Evolutionary conservation across 2,329 filamentous ascomycete species (phyloP), one percentile per base, ranked within the genome.

Genomic region (Aspergillus pseudoglaucus): DNA sequence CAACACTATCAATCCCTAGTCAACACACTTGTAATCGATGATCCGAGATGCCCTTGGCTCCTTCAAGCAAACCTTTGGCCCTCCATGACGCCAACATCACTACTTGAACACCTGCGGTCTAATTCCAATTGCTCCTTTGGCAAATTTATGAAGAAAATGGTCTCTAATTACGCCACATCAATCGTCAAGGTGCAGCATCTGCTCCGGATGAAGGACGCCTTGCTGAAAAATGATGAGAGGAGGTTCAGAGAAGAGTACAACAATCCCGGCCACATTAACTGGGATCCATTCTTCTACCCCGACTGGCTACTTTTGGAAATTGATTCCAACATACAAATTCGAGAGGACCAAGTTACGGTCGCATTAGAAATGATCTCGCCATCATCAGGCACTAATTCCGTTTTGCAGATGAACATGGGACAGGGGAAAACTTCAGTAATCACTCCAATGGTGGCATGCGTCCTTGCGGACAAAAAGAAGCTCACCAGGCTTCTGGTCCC

Each of bases 401-500:
- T 85, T 0, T 54, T 85, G 1, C 83, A 86, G 51, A 75, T 86
- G 64, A 81, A 84, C 51, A 86, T 86, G 82, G 83, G 83, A 0
- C 75, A 83, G 66, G 84, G 84, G 0, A 88, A 88, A 57, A 82
- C 82, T 0, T 85, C 83, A 0, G 79, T 87, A 1, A 88, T 90
- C 41, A 75, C 85, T 0, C 84, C 84, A 0, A 83, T 86, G 48
- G 77, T 85, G 0, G 78, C 80, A 0, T 67, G 76, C 0, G 63
- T 70, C 0, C 60, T 85, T 0, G 78, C 80, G 0, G 68, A 86
- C 42, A 67, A 70, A 0, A 57, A 62, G 0, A 71, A 63, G 3
- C 65, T 87, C 0, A 71, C 74, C 0, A 67, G 83, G 1, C 73
- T 87, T 0, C 62, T 87, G 1, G 80, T 85, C 0, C 74, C 77